Base-by-base conservation (phyloP, 2,329 filamentous ascomycete species). In the Fusarium sp. region DNA sequence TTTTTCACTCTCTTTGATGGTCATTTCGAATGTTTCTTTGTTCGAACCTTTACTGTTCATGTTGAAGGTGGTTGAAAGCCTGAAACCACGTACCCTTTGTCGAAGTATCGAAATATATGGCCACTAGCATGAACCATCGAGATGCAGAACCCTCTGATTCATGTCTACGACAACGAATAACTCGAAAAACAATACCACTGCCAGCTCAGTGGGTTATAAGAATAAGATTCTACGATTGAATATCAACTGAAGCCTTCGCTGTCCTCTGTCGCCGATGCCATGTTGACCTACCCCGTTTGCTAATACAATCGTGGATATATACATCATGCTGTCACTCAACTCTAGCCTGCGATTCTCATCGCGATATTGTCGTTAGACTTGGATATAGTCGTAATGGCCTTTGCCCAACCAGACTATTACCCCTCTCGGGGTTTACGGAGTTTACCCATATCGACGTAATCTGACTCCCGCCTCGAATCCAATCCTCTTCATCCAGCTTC, bases 401-500 rank as follows among this genome's bases (percentile, higher is more conserved):
- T 41, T 28, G 15, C 41, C 20, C 23, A 44, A 9, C 8, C 35
- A 24, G 37, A 3, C 21, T 21, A 13, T 46, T 42, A 20, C 44
- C 24, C 52, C 26, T 49, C 28, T 65, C 66, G 66, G 66, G 20
- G 46, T 68, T 69, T 69, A 35, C 66, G 65, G 66, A 68, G 49
- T 65, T 69, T 65, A 62, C 13, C 38, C 15, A 35, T 16, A 21
- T 33, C n/a, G 37, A 52, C 44, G 50, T 59, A 56, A 67, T 62
- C 49, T 69, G 47, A 62, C 53, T 39, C 33, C 31, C 18, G 26
- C 8, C n/a, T 29, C 46, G 44, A 23, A 23, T 50, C 41, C 12
- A 23, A 23, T 50, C 41, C 12, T 23, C 33, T 16, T 42, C 29
- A 20, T 35, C 16, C 38, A 42, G 28, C 18, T 24, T 29, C 24